Evolutionary conservation across 108 stramenopile species (phyloP).

Genomic region (Skeletonema menzelii): DNA sequence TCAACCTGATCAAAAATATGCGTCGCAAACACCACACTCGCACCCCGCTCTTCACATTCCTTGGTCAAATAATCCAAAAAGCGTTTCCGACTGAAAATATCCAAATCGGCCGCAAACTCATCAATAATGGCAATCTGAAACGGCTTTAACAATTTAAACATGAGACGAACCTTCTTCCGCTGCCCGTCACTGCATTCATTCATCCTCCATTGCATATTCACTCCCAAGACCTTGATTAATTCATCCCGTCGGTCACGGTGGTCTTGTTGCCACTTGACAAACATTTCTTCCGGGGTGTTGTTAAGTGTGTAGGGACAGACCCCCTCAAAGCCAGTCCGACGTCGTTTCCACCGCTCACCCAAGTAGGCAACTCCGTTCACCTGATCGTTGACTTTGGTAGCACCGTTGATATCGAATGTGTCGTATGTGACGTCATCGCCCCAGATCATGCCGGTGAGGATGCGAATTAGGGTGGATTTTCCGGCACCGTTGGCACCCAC

Average conservation of each 20-base stretch:
- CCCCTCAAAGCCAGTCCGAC: conserved; percentile 97
- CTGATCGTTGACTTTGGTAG: neutral
- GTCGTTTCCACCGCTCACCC: conserved; percentile 97
- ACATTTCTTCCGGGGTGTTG: conserved; percentile 94
- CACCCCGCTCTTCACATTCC: conserved; percentile 86
- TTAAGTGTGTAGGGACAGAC: conserved; percentile 90
- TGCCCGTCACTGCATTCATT: conserved; percentile 78
- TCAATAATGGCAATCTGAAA: conserved; percentile 70
- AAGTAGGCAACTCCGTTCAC: conserved; percentile 92
- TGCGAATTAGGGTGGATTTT: conserved; percentile 90
- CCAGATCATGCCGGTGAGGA: conserved; percentile 87
- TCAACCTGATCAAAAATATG: conserved; percentile 98
- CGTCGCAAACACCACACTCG: conserved; percentile 97
- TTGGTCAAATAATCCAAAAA: conserved; percentile 89
- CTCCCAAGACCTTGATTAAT: conserved; percentile 91
- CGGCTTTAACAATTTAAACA: conserved; percentile 48
- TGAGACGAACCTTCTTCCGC: conserved; percentile 49
- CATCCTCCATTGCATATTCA: conserved; percentile 98
- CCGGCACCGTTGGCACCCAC: conserved; percentile 92
- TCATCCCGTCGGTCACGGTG: conserved; percentile 97
- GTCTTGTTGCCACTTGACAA: conserved; percentile 91
- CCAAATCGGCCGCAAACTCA: conserved; percentile 96
- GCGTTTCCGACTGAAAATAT: conserved; percentile 94
- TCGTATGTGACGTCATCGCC: neutral
- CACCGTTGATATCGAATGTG: neutral